phyloP scores from a whole-genome alignment of 768 basidiomycete genomes.

The Hemileccinum impolitum region DNA sequence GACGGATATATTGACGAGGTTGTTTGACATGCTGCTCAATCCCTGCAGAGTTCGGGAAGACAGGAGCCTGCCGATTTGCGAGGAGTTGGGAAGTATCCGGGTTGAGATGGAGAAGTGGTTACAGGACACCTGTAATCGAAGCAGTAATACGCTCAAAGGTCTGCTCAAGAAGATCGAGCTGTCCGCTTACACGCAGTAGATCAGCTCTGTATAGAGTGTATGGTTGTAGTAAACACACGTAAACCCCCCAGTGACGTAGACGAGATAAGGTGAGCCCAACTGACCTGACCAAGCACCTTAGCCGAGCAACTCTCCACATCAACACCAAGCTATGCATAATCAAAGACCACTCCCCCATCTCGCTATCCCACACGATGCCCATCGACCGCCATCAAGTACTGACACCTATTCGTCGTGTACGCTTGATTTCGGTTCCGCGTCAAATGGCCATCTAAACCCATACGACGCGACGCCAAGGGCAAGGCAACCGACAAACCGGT shows the following conservation, averaged over 20 bases:
- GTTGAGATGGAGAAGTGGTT: constrained; percentile 88
- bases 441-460: constrained; percentile 27
- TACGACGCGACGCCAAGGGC: constrained; percentile 34
- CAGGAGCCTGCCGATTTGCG: constrained; percentile 65
- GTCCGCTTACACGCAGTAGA: constrained; percentile 32
- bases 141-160: constrained; percentile 75
- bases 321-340: constrained; percentile 22
- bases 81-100: constrained; percentile 62
- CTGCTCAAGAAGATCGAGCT: constrained; percentile 80
- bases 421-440: constrained; percentile 25
- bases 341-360: constrained; percentile 35
- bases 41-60: constrained; percentile 57
- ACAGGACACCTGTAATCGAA: constrained; percentile 80
- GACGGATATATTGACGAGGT: constrained; percentile 72
- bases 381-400: constrained; percentile 30
- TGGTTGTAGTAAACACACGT: constrained; percentile 9
- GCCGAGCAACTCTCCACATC: neutral
- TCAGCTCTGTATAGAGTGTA: too few species aligned
- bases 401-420: constrained; percentile 31
- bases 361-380: constrained; percentile 36
- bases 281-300: neutral
- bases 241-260: constrained; percentile 19
- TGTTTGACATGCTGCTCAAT: constrained; percentile 89
- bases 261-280: constrained; percentile 14
- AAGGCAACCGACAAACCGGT: constrained; percentile 20